phyloP scores from a whole-genome alignment of 768 basidiomycete genomes.

The Strobilomyces echinocephalus region DNA sequence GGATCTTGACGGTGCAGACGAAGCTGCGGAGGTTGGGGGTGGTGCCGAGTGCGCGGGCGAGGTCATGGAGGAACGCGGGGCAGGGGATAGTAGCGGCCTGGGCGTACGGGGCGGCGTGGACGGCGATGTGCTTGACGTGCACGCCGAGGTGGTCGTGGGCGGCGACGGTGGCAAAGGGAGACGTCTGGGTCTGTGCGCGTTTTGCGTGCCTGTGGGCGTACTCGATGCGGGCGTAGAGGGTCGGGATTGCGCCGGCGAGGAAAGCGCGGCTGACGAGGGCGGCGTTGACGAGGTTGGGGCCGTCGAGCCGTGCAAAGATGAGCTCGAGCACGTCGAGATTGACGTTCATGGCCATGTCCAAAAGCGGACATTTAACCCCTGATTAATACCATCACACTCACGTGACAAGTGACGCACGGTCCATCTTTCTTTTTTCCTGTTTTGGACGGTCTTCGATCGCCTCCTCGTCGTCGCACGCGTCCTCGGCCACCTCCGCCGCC shows the following conservation, averaged over 20 bases:
- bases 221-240: slow-evolving; percentile 53
- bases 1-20: slow-evolving; percentile 43
- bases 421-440: slow-evolving; percentile 12
- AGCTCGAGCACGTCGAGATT: slow-evolving; percentile 70
- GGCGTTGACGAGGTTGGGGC: slow-evolving; percentile 51
- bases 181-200: slow-evolving; percentile 42
- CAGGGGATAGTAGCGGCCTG: slow-evolving; percentile 29
- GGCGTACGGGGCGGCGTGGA: slow-evolving; percentile 43
- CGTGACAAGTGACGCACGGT: slow-evolving; percentile 21
- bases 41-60: slow-evolving; percentile 41
- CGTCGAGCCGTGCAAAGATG: slow-evolving; percentile 52
- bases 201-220: slow-evolving; percentile 57
- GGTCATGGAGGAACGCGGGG: slow-evolving; percentile 51
- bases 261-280: slow-evolving; percentile 66
- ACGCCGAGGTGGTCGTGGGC: slow-evolving; percentile 49
- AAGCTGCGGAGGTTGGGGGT: slow-evolving; percentile 56
- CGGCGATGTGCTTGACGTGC: slow-evolving; percentile 58
- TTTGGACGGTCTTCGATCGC: slow-evolving; percentile 17
- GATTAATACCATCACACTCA: neutral
- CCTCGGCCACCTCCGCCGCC: neutral
- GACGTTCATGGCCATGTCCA: slow-evolving; percentile 47
- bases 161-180: slow-evolving; percentile 58
- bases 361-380: slow-evolving; percentile 9
- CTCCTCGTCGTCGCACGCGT: slow-evolving; percentile 23
- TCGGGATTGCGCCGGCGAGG: slow-evolving; percentile 56